Evolutionary conservation across 2,329 filamentous ascomycete species (phyloP).

Genomic region (Alternaria sp.): DNA sequence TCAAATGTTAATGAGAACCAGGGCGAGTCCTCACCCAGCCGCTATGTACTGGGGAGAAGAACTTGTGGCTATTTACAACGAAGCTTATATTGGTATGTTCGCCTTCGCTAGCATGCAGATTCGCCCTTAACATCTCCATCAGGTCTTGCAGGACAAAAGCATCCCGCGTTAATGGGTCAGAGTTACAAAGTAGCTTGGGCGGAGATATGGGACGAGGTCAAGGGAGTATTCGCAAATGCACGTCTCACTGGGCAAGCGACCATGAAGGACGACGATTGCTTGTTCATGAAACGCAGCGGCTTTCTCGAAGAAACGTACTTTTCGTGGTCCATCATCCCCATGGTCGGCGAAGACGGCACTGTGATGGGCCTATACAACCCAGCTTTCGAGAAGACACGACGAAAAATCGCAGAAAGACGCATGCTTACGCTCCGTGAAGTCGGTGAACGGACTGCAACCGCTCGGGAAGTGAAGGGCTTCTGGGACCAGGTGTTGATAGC

Average conservation of each 20-base stretch:
- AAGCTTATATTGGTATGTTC: conserved; percentile 64
- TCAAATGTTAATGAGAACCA: conserved; percentile 22
- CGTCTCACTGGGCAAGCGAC: conserved; percentile 76
- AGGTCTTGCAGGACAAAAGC: conserved; percentile 76
- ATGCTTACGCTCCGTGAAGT: conserved; percentile 82
- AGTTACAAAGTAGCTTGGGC: conserved; percentile 73
- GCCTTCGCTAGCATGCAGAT: not conserved
- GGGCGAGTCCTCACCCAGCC: conserved; percentile 61
- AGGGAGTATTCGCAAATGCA: conserved; percentile 73
- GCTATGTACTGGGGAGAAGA: conserved; percentile 83
- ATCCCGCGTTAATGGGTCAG: conserved; percentile 77
- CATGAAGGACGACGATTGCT: conserved; percentile 82
- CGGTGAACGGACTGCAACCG: conserved; percentile 75
- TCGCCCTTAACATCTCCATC: conserved; percentile 2
- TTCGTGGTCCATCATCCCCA: conserved; percentile 81
- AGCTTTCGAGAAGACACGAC: conserved; percentile 79
- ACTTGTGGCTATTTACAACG: conserved; percentile 74
- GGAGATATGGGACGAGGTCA: conserved; percentile 77
- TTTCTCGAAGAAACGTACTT: conserved; percentile 83
- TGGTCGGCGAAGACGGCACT: conserved; percentile 76
- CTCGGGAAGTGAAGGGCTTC: conserved; percentile 76
- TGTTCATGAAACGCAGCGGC: conserved; percentile 74
- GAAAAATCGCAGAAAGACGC: conserved; percentile 78
- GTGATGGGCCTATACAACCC: conserved; percentile 82
- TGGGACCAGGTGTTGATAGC: conserved; percentile 75